Evolutionary conservation across 169 alveolate species (phyloP), one percentile per base, ranked within the genome.

Genomic region (Plasmodium relictum): DNA sequence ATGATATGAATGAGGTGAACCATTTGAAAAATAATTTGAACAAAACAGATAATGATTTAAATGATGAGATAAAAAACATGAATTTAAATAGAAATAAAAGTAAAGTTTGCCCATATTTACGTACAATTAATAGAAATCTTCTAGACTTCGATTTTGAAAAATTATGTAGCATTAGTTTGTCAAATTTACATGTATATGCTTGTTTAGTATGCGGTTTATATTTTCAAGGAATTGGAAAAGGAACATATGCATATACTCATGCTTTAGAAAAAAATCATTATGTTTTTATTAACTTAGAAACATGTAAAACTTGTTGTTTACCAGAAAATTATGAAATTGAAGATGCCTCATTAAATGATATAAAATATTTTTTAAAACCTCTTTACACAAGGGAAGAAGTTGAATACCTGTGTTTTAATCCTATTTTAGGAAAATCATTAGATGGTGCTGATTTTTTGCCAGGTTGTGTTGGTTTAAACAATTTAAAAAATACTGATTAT

Each of bases 91-190:
- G 26, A 18, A 26, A 18, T 14, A 56, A 59, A 62, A 44, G 89
- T 24, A 66, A 94, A 22, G 88, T 93, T 7, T 98, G 99, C 87
- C 99, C 99, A 6, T 98, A 98, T 74, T 76, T 98, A 50, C 97
- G 98, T 16, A 97, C 99, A 4, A 97, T 98, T 12, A 97, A 98
- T 73, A 88, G 99, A 89, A 97, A 97, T 74, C 91, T 98, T 76
- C 94, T 99, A 69, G 99, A 99, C 94, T 99, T 99, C 83, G 99
- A 99, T 89, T 98, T 98, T 87, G 99, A 99, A 88, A 98, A 98
- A 89, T 93, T 98, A 61, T 99, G 99, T 94, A 96, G 99, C 24
- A 96, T 98, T 56, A 96, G 99, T 41, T 97, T 98, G 76, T 95
- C 98, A 31, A 98, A 97, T 78, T 94, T 96, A 52, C 98, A 98